These are phyloP conservation scores for Coniferiporia sulphurascens DNA, from an alignment of 1,284 basidiomycete genomes.

Conservation along the genomic window DNA sequence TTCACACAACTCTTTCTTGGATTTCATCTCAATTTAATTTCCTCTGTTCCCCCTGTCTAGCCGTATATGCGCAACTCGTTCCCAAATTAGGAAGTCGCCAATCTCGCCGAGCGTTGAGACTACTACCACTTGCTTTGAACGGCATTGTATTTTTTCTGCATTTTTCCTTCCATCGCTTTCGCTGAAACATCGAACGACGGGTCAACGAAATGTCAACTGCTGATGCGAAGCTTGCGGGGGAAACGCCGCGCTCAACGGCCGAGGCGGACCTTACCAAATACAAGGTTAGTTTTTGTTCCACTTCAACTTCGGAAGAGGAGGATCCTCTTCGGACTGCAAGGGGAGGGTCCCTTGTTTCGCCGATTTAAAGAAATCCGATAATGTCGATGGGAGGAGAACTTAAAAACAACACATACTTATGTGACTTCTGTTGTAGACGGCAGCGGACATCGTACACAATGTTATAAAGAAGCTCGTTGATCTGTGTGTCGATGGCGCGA, in stretches of 20 bases:
- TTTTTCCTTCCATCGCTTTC: background rate
- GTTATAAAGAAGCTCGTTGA: conserved; percentile 85
- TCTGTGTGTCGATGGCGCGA: conserved; percentile 74
- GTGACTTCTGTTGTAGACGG: conserved; percentile 49
- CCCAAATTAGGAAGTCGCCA: no score
- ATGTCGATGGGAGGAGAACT: conserved; percentile 17
- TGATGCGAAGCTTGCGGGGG: conserved; percentile 35
- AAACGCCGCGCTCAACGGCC: conserved; percentile 45
- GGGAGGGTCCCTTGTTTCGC: background rate
- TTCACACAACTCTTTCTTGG: no score
- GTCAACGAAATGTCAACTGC: conserved; percentile 9
- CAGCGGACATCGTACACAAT: conserved; percentile 84
- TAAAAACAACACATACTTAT: background rate
- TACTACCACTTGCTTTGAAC: background rate
- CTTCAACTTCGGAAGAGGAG: background rate
- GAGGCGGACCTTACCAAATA: conserved; percentile 81
- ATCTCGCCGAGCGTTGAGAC: no score
- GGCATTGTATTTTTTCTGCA: background rate
- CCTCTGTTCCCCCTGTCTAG: no score
- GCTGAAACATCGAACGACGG: background rate
- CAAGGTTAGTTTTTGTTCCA: conserved; percentile 48
- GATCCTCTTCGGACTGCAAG: background rate
- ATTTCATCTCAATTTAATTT: no score
- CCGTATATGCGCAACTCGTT: no score
- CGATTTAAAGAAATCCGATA: background rate